Conservation (phyloP, 1,139 yeast genomes). For the Yamadazyma buinensis region DNA sequence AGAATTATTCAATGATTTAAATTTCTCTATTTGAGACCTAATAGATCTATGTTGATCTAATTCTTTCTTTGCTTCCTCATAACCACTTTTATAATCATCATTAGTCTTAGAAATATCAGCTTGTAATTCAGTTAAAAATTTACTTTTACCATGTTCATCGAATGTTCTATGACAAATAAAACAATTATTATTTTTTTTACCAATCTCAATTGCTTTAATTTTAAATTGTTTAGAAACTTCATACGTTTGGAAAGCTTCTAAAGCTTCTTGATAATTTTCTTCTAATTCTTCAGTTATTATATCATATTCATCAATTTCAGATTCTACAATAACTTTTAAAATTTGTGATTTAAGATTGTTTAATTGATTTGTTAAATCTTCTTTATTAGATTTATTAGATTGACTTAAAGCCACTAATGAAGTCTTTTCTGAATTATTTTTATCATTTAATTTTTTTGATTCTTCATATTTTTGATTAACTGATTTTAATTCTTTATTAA, state of each 20-base stretch:
- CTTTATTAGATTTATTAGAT: constrained; percentile 11
- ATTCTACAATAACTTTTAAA: constrained; percentile 32
- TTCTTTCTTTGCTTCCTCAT: constrained; percentile 29
- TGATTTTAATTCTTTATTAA: background rate
- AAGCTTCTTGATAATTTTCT: constrained; percentile 53
- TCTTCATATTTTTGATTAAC: constrained; percentile 7
- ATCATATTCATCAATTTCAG: constrained; percentile 49
- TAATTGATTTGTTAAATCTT: constrained; percentile 13
- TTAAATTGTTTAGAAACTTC: constrained; percentile 67
- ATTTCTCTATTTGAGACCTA: constrained; percentile 25
- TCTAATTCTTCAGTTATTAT: constrained; percentile 53
- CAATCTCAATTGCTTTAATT: constrained; percentile 57
- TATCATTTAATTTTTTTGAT: constrained; percentile 10
- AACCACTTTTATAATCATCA: constrained; percentile 30
- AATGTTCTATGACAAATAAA: constrained; percentile 64
- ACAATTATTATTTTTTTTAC: constrained; percentile 54
- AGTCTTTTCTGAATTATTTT: constrained; percentile 10
- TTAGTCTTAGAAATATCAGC: constrained; percentile 35
- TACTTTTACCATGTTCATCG: constrained; percentile 33
- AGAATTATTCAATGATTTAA: constrained; percentile 19
- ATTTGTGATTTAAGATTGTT: constrained; percentile 18
- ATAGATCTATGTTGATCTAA: constrained; percentile 25
- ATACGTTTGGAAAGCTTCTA: constrained; percentile 60
- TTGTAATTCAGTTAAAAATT: constrained; percentile 31
- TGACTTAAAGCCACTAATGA: constrained; percentile 14